These are phyloP conservation scores for Rosa hybrid DNA, from an alignment of 331 rosid species.

Conservation along the genomic window DNA sequence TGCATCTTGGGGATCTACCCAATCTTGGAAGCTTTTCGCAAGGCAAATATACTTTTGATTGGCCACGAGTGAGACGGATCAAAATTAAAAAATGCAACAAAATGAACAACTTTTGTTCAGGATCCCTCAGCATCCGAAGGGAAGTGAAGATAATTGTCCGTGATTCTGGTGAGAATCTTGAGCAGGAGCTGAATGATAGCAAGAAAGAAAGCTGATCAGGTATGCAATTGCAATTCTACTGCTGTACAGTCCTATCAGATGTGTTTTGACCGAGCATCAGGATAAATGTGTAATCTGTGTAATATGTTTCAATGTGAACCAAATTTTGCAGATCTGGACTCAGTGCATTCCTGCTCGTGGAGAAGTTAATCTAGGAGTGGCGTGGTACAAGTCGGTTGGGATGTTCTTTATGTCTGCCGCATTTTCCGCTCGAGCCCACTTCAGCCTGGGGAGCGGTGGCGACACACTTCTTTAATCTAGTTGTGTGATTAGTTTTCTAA, in stretches of 20 bases:
- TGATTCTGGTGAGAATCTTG: neutral
- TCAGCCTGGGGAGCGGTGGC: neutral
- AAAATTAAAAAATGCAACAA: accelerated
- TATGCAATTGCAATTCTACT: neutral
- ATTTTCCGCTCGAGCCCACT: neutral
- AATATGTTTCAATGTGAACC: neutral
- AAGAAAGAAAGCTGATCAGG: neutral
- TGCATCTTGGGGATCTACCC: neutral
- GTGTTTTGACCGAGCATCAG: neutral
- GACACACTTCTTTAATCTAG: neutral
- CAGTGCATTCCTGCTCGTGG: neutral
- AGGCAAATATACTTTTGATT: neutral
- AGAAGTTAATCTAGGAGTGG: too few species aligned
- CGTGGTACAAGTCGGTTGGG: neutral
- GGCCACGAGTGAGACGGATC: neutral
- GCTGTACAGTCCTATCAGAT: neutral
- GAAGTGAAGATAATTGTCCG: accelerated
- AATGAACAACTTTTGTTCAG: neutral
- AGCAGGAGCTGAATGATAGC: neutral
- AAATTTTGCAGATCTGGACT: neutral
- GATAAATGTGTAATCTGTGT: neutral
- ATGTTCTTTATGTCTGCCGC: neutral
- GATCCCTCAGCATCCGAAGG: neutral
- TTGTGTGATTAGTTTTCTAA: neutral
- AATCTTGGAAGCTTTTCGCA: neutral